These are phyloP conservation scores for Alternaria rosae DNA, from an alignment of 2,329 filamentous ascomycete species.

Conservation along the genomic window DNA sequence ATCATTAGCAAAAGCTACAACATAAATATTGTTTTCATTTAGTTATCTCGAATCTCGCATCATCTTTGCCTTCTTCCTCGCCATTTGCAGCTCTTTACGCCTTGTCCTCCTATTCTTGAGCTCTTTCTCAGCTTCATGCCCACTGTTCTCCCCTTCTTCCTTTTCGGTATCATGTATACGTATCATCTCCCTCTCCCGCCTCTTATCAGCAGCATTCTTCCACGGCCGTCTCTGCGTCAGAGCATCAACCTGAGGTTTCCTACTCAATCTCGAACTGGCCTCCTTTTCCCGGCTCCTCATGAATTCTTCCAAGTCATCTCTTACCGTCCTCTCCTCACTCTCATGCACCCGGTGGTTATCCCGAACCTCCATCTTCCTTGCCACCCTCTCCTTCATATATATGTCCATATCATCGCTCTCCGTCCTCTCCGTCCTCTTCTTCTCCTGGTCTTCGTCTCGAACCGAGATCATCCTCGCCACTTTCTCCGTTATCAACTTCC, in stretches of 20 bases:
- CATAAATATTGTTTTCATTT: background rate
- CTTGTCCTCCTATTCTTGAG: background rate
- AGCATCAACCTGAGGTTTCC: background rate
- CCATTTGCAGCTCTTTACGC: background rate
- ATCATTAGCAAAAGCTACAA: background rate
- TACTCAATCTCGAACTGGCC: background rate
- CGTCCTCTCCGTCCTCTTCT: background rate
- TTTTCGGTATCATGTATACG: background rate
- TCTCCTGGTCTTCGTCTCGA: constrained; percentile 2
- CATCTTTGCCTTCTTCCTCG: background rate
- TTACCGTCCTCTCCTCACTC: too few species aligned
- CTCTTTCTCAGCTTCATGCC: background rate
- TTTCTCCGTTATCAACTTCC: background rate
- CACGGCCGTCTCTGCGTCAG: background rate
- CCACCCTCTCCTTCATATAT: background rate
- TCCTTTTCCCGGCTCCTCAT: too few species aligned
- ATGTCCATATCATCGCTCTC: background rate
- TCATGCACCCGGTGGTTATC: too few species aligned
- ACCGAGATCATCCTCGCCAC: background rate
- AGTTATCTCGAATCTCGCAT: background rate
- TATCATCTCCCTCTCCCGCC: background rate
- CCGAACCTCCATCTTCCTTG: background rate
- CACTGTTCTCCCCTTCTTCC: background rate
- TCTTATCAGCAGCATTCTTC: background rate
- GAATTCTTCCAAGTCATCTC: too few species aligned